phyloP scores from a whole-genome alignment of 169 alveolate species.

The Fabrea salina region DNA sequence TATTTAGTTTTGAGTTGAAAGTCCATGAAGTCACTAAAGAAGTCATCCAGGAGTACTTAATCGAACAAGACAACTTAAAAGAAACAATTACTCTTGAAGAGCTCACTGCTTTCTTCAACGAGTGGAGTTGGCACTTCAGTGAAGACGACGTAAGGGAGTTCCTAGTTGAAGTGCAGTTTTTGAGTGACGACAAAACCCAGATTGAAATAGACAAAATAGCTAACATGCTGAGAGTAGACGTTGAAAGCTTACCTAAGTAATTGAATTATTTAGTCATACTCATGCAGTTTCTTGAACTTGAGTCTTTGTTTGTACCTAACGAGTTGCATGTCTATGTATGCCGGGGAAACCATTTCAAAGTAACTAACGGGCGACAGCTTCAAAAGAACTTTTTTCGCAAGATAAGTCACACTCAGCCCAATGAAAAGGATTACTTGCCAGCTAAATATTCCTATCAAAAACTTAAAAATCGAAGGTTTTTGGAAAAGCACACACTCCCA shows the following conservation, averaged over 20 bases:
- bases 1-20: neutral
- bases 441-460: too few species aligned
- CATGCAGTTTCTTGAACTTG: neutral
- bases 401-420: too few species aligned
- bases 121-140: slow-evolving; percentile 21
- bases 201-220: neutral
- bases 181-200: neutral
- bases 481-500: neutral
- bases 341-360: slow-evolving; percentile 4
- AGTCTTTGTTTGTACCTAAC: slow-evolving; percentile 21
- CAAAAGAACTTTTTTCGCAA: too few species aligned
- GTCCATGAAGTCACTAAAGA: neutral
- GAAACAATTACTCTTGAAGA: slow-evolving; percentile 12
- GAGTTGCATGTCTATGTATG: slow-evolving; percentile 18
- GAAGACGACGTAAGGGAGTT: slow-evolving; percentile 4
- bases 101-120: slow-evolving; percentile 2
- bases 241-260: neutral
- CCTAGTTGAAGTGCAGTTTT: neutral
- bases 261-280: slow-evolving; percentile 7
- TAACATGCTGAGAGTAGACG: neutral
- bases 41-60: neutral
- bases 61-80: neutral
- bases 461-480: neutral
- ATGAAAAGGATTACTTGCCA: too few species aligned
- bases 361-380: neutral